phyloP scores from a whole-genome alignment of 345 rosid genomes.

The Eucalyptus caleyi region DNA sequence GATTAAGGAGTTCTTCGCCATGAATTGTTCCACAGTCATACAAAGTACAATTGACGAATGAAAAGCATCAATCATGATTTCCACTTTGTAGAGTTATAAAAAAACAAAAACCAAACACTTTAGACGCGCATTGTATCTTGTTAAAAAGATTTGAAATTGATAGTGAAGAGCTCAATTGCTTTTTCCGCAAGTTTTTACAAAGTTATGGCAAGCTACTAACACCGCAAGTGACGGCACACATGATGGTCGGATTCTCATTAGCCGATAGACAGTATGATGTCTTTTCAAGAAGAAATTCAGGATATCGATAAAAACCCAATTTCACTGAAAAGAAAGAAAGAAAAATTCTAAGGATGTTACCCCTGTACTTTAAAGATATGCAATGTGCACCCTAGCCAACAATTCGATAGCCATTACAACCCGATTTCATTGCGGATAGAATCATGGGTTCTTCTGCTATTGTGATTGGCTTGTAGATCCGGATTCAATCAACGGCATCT shows the following conservation, averaged over 20 bases:
- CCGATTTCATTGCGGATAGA: background rate
- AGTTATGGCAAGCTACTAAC: too few relatives aligned
- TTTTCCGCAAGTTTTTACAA: too few relatives aligned
- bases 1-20: background rate
- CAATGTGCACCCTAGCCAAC: background rate
- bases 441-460: rapidly evolving
- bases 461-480: background rate
- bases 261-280: too few relatives aligned
- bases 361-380: too few relatives aligned
- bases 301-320: too few relatives aligned
- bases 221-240: too few relatives aligned
- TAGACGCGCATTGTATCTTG: background rate
- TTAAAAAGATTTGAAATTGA: background rate
- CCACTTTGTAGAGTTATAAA: background rate
- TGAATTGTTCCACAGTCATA: background rate
- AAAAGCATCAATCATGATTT: background rate
- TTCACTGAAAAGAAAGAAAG: too few relatives aligned
- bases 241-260: too few relatives aligned
- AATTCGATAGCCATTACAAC: background rate
- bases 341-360: rapidly evolving
- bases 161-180: too few relatives aligned
- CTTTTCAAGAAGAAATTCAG: too few relatives aligned
- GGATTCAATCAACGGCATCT: background rate
- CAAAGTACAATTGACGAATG: background rate
- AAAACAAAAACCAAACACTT: too few relatives aligned